Conservation (phyloP, 2,329 filamentous ascomycete genomes). For the Aspergillus unguis region DNA sequence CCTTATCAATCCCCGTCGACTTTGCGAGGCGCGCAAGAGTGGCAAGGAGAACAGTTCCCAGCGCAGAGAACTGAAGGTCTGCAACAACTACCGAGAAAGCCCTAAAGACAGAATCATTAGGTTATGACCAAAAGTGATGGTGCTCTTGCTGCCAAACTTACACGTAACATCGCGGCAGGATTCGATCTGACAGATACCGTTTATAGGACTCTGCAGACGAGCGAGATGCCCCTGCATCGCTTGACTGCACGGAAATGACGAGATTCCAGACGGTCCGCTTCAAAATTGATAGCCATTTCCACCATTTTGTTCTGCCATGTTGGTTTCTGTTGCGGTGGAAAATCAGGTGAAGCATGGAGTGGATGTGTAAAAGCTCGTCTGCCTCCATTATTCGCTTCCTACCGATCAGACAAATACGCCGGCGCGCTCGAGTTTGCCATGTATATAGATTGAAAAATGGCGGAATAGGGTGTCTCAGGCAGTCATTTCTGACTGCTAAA, state of each 20-base stretch:
- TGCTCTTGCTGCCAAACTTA: slow-evolving; percentile 23
- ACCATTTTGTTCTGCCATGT: slow-evolving; percentile 79
- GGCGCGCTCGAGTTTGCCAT: background rate
- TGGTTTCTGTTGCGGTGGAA: slow-evolving; percentile 88
- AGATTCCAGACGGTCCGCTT: slow-evolving; percentile 64
- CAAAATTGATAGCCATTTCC: slow-evolving; percentile 67
- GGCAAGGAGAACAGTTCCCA: slow-evolving; percentile 67
- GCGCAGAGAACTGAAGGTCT: slow-evolving; percentile 68
- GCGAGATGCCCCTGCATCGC: background rate
- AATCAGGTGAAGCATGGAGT: slow-evolving; percentile 62
- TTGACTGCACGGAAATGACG: slow-evolving; percentile 41
- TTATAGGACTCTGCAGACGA: slow-evolving; percentile 25
- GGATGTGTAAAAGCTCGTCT: slow-evolving; percentile 27
- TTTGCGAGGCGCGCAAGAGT: slow-evolving; percentile 58
- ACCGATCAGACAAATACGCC: no score
- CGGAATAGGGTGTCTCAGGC: no score
- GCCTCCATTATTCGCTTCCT: slow-evolving; percentile 24
- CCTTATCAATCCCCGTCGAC: slow-evolving; percentile 37
- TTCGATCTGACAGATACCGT: slow-evolving; percentile 28
- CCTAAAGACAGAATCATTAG: slow-evolving; percentile 18
- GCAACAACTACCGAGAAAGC: slow-evolving; percentile 66
- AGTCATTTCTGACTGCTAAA: no score
- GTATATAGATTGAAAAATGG: background rate
- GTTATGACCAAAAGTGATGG: background rate
- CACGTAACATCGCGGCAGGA: slow-evolving; percentile 44